These are phyloP conservation scores for Ustilago trichophora DNA, from an alignment of 1,284 basidiomycete genomes.

Conservation along the genomic window DNA sequence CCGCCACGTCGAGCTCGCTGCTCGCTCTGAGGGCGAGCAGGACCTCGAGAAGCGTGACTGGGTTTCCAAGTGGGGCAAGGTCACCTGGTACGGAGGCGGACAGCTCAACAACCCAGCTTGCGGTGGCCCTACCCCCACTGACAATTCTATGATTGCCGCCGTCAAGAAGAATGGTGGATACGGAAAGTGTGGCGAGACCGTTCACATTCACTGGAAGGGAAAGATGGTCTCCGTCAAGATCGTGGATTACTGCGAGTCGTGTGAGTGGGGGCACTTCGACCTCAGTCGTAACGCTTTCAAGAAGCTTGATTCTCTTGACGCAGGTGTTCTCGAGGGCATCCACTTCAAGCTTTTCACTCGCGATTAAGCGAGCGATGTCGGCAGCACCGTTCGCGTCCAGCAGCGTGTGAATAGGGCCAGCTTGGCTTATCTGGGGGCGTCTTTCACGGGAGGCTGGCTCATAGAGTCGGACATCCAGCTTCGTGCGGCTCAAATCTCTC, in stretches of 20 bases:
- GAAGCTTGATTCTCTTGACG: constrained; percentile 47
- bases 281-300: constrained; percentile 58
- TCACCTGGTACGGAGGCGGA: constrained; percentile 58
- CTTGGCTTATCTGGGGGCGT: too few species aligned
- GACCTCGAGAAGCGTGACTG: constrained; percentile 44
- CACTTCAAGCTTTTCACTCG: constrained; percentile 53
- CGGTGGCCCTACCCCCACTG: constrained; percentile 54
- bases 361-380: constrained; percentile 16
- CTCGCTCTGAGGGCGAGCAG: constrained; percentile 5
- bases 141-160: constrained; percentile 53
- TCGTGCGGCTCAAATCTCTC: too few species aligned
- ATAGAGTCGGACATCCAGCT: too few species aligned
- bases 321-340: constrained; percentile 52
- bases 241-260: constrained; percentile 55
- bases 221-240: constrained; percentile 55
- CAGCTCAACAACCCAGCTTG: constrained; percentile 61
- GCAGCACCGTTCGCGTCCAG: too few species aligned
- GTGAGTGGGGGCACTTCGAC: constrained; percentile 57
- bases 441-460: too few species aligned
- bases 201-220: constrained; percentile 56
- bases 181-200: constrained; percentile 56
- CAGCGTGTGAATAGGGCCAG: too few species aligned
- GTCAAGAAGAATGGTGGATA: constrained; percentile 54
- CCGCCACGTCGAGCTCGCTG: constrained; percentile 34
- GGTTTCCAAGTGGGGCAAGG: constrained; percentile 41